Percentiles rank a stretch among this genome's conserved stretches.
Evolutionary conservation across 495 filamentous ascomycete genomes (phyloP).

Genomic region (Neurospora terricola): DNA sequence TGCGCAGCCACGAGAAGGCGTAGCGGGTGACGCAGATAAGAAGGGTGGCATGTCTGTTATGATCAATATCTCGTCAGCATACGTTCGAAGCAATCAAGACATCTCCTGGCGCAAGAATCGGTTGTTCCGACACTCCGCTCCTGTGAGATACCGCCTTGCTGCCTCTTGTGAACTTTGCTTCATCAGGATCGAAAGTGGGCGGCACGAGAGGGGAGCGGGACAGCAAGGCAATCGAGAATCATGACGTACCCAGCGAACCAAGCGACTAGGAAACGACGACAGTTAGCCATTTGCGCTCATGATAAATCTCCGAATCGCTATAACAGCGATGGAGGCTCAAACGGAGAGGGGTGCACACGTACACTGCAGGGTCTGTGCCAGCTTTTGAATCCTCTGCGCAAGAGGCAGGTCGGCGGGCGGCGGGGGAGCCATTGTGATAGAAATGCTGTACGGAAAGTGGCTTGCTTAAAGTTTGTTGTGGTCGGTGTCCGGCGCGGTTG

Average conservation of each 20-base stretch:
- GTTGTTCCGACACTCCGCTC: not conserved
- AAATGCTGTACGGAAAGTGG: not conserved
- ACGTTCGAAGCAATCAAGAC: not conserved
- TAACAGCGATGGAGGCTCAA: slow-evolving; percentile 7
- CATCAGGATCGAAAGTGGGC: not conserved
- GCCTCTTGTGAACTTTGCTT: not conserved
- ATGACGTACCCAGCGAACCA: slow-evolving; percentile 85
- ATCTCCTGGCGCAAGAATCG: not conserved
- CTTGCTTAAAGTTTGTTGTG: not conserved
- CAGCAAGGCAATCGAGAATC: not conserved
- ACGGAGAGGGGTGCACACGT: slow-evolving; percentile 29
- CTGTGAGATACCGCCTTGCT: not conserved
- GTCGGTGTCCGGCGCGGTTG: not conserved
- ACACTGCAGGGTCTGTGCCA: slow-evolving; percentile 86
- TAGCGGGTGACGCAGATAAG: slow-evolving; percentile 78
- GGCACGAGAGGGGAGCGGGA: not conserved
- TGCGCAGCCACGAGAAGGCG: slow-evolving; percentile 65
- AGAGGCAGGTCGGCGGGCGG: slow-evolving; percentile 62
- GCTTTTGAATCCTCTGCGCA: slow-evolving; percentile 57
- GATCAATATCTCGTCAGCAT: not conserved
- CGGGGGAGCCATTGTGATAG: slow-evolving; percentile 62
- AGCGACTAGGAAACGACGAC: slow-evolving; percentile 28
- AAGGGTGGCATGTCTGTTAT: slow-evolving; percentile 64
- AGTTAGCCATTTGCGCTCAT: slow-evolving; percentile 14
- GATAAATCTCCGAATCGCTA: not conserved